A percentile compares a stretch with the other conserved stretches of the same genome.
These are phyloP conservation scores for Phytophthora ohioensis DNA, from an alignment of 352 stramenopile species.

Conservation along the genomic window DNA sequence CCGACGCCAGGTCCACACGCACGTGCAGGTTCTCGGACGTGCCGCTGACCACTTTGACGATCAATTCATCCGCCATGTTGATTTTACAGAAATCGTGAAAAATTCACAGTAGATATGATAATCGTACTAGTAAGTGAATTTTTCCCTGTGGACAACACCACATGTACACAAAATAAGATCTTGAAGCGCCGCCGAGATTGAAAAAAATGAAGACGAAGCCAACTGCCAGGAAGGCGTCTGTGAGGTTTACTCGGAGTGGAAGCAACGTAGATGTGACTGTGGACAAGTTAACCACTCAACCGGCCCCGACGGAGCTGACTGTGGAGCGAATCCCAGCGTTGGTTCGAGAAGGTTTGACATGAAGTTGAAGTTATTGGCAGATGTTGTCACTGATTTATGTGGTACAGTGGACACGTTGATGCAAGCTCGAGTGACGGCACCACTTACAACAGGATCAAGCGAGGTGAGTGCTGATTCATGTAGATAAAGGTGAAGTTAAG, in stretches of 20 bases:
- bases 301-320: constrained; percentile 23
- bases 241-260: constrained; percentile 14
- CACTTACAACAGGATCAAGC: constrained; percentile 5
- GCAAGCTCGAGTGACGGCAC: constrained; percentile 24
- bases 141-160: not conserved
- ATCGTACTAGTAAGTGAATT: too few species aligned
- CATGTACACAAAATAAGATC: constrained; percentile 18
- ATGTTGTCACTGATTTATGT: constrained; percentile 1
- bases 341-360: constrained; percentile 51
- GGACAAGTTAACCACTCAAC: not conserved
- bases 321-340: constrained; percentile 54
- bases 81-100: not conserved
- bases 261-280: not conserved
- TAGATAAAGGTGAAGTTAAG: not conserved
- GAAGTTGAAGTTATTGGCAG: constrained; percentile 11
- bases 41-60: constrained; percentile 77
- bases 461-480: constrained; percentile 13
- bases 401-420: constrained; percentile 38
- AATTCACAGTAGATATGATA: too few species aligned
- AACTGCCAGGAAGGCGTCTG: not conserved
- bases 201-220: constrained; percentile 7
- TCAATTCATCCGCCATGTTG: constrained; percentile 58
- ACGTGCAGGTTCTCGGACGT: constrained; percentile 64
- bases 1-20: constrained; percentile 47
- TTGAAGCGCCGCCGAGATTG: constrained; percentile 21